Evolutionary conservation across 768 basidiomycete genomes (phyloP), one percentile per base, ranked within the genome.

Genomic region (Hygrophoropsis aurantiaca): DNA sequence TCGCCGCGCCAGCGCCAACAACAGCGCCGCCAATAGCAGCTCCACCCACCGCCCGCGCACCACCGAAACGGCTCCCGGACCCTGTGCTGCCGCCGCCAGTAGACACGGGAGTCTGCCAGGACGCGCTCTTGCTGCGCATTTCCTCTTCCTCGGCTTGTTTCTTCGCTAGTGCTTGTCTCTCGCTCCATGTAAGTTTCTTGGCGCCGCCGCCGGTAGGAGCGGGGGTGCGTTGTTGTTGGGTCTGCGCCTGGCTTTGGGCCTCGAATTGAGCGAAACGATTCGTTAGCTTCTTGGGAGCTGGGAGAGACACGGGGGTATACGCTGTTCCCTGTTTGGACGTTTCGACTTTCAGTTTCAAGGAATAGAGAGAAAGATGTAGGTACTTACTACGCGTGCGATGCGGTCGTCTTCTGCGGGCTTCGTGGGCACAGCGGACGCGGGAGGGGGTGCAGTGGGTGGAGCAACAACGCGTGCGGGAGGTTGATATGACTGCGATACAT

Each of bases 171-270:
- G 90, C 93, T 61, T 97, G 94, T 18, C 94, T 77, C 64, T 98
- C 89, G 48, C 80, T 87, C 95, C 95, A 98, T 0, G 94, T 95
- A 51, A 95, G 65, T 65, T 92, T 94, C 72, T 90, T 90, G 1
- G 72, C 48, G 1, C 75, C 80, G 18, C 70, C 70, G 3, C 50
- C 33, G 16, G 41, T 10, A 47, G 53, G 7, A 58, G 54, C n/a
- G 53, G 52, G 4, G 57, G 56, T 68, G 49, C n/a, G 68, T n/a
- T 15, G 65, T 54, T 57, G 54, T 30, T 30, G 27, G 27, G 27
- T 7, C 13, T 30, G 27, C 20, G 68, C 55, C 40, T 70, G 68
- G n/a, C 71, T 52, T 47, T 81, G 77, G 44, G 77, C 75, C 57
- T 79, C 78, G 42, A 79, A 74, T 3, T 78, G 74, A 8, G 82